phyloP scores from a whole-genome alignment of 495 filamentous ascomycete species.

The Xylaria intraflava region DNA sequence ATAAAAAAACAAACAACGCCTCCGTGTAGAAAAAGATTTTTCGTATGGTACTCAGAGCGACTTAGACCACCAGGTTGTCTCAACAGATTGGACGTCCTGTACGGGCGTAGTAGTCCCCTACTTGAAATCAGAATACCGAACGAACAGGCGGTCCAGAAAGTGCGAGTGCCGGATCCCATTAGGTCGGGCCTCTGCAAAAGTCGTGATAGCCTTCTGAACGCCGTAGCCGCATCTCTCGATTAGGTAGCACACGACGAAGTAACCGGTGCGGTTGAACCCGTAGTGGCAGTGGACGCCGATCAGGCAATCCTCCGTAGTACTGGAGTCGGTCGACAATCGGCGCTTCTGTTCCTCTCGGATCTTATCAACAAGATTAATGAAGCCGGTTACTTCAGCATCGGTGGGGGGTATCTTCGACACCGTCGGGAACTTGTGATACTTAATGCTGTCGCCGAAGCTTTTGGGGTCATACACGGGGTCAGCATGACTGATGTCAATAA shows the following conservation, averaged over 20 bases:
- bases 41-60: not conserved
- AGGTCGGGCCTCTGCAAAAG: constrained; percentile 65
- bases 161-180: constrained; percentile 86
- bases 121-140: constrained; percentile 52
- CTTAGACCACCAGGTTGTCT: not conserved
- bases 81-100: too few species aligned
- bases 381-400: constrained; percentile 64
- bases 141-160: constrained; percentile 80
- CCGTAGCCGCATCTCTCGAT: constrained; percentile 70
- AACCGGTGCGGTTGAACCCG: constrained; percentile 87
- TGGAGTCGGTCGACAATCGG: constrained; percentile 35
- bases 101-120: constrained; percentile 3
- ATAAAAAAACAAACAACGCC: not conserved
- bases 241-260: constrained; percentile 84
- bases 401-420: constrained; percentile 87
- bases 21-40: not conserved
- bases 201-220: constrained; percentile 71
- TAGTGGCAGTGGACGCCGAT: constrained; percentile 95
- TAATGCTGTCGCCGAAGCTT: constrained; percentile 68
- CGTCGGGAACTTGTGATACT: constrained; percentile 83
- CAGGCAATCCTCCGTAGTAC: constrained; percentile 35
- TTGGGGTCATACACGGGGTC: constrained; percentile 76
- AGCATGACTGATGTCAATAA: constrained; percentile 85
- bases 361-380: constrained; percentile 71
- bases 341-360: constrained; percentile 47